Evolutionary conservation across 129 eudicot genomes (phyloP).

Genomic region (Flaveria trinervia): DNA sequence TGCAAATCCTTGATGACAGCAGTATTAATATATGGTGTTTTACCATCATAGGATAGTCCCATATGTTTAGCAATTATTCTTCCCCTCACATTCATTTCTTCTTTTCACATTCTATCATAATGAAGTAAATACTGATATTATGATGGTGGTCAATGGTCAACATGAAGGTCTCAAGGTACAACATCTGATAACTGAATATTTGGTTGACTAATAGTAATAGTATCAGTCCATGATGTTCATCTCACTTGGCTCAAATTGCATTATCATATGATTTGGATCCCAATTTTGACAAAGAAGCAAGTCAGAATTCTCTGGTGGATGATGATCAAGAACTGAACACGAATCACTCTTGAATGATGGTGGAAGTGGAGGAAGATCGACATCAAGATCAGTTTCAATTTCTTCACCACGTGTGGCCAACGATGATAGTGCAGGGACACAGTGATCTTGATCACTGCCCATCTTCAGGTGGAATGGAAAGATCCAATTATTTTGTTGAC

Average conservation of each 20-base stretch:
- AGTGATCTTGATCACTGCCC: not conserved
- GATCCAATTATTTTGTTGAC: slow-evolving; percentile 16
- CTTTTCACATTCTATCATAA: not conserved
- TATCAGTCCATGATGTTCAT: slow-evolving; percentile 2
- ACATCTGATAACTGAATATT: slow-evolving; percentile 16
- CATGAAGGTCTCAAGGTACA: slow-evolving; percentile 12
- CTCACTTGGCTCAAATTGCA: slow-evolving; percentile 19
- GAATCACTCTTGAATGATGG: slow-evolving; percentile 25
- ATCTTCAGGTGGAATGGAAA: not conserved
- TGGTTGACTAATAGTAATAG: slow-evolving; percentile 14
- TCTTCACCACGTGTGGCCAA: slow-evolving; percentile 7
- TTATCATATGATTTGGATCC: slow-evolving; percentile 13
- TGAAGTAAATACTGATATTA: not conserved
- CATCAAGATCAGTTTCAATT: not conserved
- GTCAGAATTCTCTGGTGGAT: slow-evolving; percentile 3
- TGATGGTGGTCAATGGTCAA: slow-evolving; percentile 1
- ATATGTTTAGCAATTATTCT: not conserved
- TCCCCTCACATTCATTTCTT: not conserved
- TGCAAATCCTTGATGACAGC: not conserved
- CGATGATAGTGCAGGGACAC: not conserved
- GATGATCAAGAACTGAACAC: slow-evolving; percentile 6
- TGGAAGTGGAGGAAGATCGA: slow-evolving; percentile 33
- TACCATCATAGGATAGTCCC: not conserved
- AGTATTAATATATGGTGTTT: not conserved
- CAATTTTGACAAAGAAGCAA: slow-evolving; percentile 19